Evolutionary conservation across 345 rosid species (phyloP), one percentile per base, ranked within the genome.

Genomic region (Pugionium cornutum): DNA sequence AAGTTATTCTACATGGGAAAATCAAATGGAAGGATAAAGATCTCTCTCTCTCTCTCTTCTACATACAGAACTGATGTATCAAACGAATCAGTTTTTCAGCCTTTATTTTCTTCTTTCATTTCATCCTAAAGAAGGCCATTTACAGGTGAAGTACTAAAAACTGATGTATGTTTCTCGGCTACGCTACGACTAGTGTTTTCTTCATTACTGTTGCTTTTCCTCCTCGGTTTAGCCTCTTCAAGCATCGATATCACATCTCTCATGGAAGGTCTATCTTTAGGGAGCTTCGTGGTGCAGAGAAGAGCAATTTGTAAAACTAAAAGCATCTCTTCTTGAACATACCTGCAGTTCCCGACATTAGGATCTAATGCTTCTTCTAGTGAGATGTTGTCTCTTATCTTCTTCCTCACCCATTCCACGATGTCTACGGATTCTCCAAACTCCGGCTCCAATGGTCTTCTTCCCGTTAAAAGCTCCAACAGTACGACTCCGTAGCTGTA

Each of bases 291-390:
- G 0, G 96, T 88, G 74, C 97, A 92, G 8, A 88, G 78, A 77
- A 92, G 85, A 42, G 97, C 97, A 36, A 88, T 86, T 30, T 87
- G 85, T 51, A 88, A 83, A 33, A 92, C 97, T 34, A 92, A 59
- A 7, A 89, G 86, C 97, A 92, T 92, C 86, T 89, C 97, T 75
- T 89, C 97, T 77, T 85, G 96, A 35, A 92, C 97, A 62, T 84
- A 84, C 70, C 77, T 86, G 81, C 97, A 81, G 63, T 78, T 88
- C 61, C 97, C 98, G 49, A 86, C 77, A 27, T 68, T 78, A 10
- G 69, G 82, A 77, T 92, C 97, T 70, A 92, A 73, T 64, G 83
- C 77, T 68, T 78, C 84, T 70, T 86, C 95, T 65, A 89, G 71
- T 31, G 83, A 65, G 64, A 54, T 77, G 69, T 81, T 86, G 69